Conservation (phyloP, 192 early-diverging fungal genomes). For the Geranomyces michiganensis region DNA sequence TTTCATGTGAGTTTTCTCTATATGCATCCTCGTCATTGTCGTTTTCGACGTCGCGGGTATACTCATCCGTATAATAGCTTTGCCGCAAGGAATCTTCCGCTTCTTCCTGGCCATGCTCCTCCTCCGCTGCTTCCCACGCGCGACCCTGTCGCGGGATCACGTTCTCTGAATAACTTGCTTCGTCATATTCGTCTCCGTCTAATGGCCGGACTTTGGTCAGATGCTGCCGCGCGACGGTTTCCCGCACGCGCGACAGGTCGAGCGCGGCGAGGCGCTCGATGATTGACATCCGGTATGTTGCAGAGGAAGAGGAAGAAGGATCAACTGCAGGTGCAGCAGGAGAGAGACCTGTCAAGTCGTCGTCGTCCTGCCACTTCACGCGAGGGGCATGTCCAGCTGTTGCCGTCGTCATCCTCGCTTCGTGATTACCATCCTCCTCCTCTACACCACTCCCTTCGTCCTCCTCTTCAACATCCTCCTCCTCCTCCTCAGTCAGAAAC, state of each 20-base stretch:
- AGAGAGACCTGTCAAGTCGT: too few relatives aligned
- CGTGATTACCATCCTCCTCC: neutral
- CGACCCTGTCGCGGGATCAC: too few relatives aligned
- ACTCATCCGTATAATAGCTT: neutral
- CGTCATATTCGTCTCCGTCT: too few relatives aligned
- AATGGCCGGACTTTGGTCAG: neutral
- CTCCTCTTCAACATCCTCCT: neutral
- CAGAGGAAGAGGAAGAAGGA: neutral
- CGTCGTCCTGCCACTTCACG: too few relatives aligned
- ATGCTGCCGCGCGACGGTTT: slow-evolving; percentile 16
- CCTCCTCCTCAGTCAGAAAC: slow-evolving; percentile 22
- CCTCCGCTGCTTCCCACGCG: too few relatives aligned
- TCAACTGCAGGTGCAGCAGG: too few relatives aligned
- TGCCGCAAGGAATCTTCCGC: too few relatives aligned
- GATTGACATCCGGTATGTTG: slow-evolving; percentile 7
- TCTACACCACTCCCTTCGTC: neutral
- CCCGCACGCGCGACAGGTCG: slow-evolving; percentile 24
- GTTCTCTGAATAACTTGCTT: too few relatives aligned
- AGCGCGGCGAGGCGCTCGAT: slow-evolving; percentile 25
- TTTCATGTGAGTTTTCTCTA: too few relatives aligned
- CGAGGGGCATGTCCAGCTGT: too few relatives aligned
- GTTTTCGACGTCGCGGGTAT: neutral
- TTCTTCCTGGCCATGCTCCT: too few relatives aligned
- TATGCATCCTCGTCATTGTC: neutral
- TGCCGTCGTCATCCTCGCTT: neutral